These are phyloP conservation scores for Ogataea trehalophila DNA, from an alignment of 805 yeast genomes.

Conservation along the genomic window DNA sequence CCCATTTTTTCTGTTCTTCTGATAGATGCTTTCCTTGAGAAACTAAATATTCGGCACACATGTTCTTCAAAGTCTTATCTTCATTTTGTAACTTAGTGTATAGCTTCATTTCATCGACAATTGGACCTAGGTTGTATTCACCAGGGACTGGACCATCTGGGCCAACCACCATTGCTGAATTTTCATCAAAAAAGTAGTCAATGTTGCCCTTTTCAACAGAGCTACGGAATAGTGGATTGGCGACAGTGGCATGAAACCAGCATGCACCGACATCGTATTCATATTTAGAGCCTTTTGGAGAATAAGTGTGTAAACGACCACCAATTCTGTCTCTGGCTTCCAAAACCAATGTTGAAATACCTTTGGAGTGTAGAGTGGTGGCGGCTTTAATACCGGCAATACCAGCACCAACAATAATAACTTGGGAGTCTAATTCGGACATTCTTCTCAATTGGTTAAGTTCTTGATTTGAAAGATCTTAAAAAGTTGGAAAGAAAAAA, in stretches of 20 bases:
- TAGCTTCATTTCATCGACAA: conserved; percentile 31
- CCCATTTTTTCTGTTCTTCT: conserved; percentile 23
- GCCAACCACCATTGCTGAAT: conserved; percentile 29
- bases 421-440: conserved; percentile 18
- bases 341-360: conserved; percentile 35
- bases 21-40: conserved; percentile 16
- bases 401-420: conserved; percentile 48
- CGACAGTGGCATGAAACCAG: conserved; percentile 48
- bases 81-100: conserved; percentile 28
- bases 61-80: conserved; percentile 22
- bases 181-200: conserved; percentile 28
- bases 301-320: conserved; percentile 36
- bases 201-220: conserved; percentile 21
- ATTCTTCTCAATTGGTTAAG: not conserved
- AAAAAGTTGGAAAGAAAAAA: not conserved
- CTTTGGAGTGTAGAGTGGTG: conserved; percentile 27
- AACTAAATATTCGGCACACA: conserved; percentile 20
- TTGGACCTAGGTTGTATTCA: conserved; percentile 27
- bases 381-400: conserved; percentile 50
- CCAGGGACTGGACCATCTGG: conserved; percentile 23
- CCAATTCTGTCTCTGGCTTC: conserved; percentile 46
- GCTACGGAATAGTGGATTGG: conserved; percentile 35
- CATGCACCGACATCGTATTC: conserved; percentile 48
- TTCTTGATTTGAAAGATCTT: too few relatives aligned
- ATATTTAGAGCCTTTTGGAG: conserved; percentile 18